Conservation (phyloP, 1,139 yeast species). For the Scheffersomyces cryptocercus region DNA sequence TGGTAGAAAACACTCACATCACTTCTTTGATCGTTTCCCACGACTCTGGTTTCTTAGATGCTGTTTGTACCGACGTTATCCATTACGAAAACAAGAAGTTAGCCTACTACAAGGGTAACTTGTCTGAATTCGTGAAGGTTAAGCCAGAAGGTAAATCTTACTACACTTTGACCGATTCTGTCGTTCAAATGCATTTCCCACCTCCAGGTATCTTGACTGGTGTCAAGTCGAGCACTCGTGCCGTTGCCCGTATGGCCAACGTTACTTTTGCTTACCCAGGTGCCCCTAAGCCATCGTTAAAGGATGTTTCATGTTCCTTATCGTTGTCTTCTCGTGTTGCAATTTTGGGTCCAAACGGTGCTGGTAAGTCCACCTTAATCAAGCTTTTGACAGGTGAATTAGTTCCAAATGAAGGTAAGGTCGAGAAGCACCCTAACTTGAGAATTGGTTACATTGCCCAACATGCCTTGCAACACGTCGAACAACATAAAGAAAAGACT, state of each 20-base stretch:
- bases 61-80: constrained; percentile 93
- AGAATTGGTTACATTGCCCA: constrained; percentile 99
- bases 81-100: constrained; percentile 95
- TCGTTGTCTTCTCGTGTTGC: constrained; percentile 95
- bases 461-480: constrained; percentile 96
- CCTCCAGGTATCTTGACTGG: constrained; percentile 97
- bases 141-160: constrained; percentile 97
- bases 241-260: constrained; percentile 87
- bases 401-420: constrained; percentile 82
- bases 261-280: constrained; percentile 93
- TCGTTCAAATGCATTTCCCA: constrained; percentile 97
- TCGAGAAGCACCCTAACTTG: constrained; percentile 96
- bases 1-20: constrained; percentile 77
- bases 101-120: constrained; percentile 93
- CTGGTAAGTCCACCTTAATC: constrained; percentile 95
- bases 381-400: constrained; percentile 91
- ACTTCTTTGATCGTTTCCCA: constrained; percentile 96
- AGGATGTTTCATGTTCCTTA: constrained; percentile 79
- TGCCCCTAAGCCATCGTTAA: constrained; percentile 78
- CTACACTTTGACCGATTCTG: constrained; percentile 91
- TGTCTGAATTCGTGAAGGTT: constrained; percentile 86
- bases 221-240: constrained; percentile 90
- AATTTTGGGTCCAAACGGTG: constrained; percentile 96
- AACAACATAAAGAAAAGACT: constrained; percentile 94
- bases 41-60: constrained; percentile 95